Evolutionary conservation across 164 flowering plant genomes (phyloP), one percentile per base, ranked within the genome.

Genomic region (Saururus chinensis): DNA sequence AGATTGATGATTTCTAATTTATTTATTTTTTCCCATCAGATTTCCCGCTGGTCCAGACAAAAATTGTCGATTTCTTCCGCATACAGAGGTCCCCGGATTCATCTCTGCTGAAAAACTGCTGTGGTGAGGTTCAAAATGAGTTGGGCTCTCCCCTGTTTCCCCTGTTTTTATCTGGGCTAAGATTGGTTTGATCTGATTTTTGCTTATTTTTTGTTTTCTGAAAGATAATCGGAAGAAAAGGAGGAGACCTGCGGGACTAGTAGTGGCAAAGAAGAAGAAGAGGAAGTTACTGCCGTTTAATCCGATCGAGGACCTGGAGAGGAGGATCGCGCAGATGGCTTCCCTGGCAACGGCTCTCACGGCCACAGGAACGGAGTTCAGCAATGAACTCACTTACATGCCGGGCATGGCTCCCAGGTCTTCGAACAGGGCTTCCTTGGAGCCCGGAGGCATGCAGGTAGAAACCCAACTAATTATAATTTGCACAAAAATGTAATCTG

Each of bases 381-480:
- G 86, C 60, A 79, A 93, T 66, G 82, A 84, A 67, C 96, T 93
- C 9, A 83, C 89, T 16, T 93, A 87, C 64, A 53, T 72, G 70
- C 78, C 79, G 1, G 84, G 89, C 59, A 88, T 88, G 96, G 97
- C 98, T 60, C 87, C 85, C 1, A 73, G 79, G 57, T 84, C 92
- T 0, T 92, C 91, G 0, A 93, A 93, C 57, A 51, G 67, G 56
- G 73, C 99, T 30, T 59, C 62, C 40, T 76, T 84, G 25, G 97
- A 93, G 76, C 72, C 70, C 19, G 95, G 78, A 56, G 95, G 95
- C 60, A 88, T 93, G 97, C 97, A 88, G 96, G 97, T 88, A 73
- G 49, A 59, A 23, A 30, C 6, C 37, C n/a, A n/a, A n/a, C n/a
- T n/a, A n/a, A n/a, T n/a, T n/a, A n/a, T n/a, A n/a, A n/a, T n/a